Evolutionary conservation across 495 filamentous ascomycete genomes (phyloP), one percentile per base, ranked within the genome.

Genomic region (Neurospora sp.): DNA sequence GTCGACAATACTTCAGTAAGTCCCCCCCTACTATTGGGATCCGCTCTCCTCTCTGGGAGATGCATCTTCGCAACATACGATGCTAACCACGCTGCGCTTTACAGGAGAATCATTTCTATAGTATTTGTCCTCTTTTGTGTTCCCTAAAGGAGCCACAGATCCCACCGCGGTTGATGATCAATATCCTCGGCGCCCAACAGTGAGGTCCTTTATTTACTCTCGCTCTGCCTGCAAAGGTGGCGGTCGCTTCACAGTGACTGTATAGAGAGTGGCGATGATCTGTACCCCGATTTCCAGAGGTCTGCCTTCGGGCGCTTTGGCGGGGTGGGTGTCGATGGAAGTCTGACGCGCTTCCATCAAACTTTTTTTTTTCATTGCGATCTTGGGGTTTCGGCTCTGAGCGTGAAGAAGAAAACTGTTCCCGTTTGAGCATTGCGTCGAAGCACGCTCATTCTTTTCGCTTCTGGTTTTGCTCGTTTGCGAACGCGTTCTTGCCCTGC

Each of bases 121-220:
- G 70, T 72, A 72, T 42, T 72, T 48, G 70, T 72, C 70, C 70
- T 48, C 70, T 87, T 89, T 89, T 92, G 89, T 89, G 87, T 90
- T 91, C 85, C 90, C 88, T 88, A 92, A 88, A 90, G 82, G 82
- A 88, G 86, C 85, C 82, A 87, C 85, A 87, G 86, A 88, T 83
- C 83, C 86, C 85, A 88, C 86, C 86, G 86, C 86, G 86, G 87
- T 86, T 87, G 87, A 89, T 88, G 86, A 88, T 76, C 84, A 44
- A 72, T 59, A 72, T 72, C 70, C 70, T 72, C 70, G 70, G 70
- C 70, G 23, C 70, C 70, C 70, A 48, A 72, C 70, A 72, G 70
- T 72, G 70, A 72, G 70, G 38, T 46, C 70, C 70, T 59, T 71
- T 81, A 79, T 80, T 72, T 62, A 72, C 70, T 72, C 31, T 72